Evolutionary conservation across 1,139 yeast species (phyloP).

Genomic region (Lodderomyces beijingensis): DNA sequence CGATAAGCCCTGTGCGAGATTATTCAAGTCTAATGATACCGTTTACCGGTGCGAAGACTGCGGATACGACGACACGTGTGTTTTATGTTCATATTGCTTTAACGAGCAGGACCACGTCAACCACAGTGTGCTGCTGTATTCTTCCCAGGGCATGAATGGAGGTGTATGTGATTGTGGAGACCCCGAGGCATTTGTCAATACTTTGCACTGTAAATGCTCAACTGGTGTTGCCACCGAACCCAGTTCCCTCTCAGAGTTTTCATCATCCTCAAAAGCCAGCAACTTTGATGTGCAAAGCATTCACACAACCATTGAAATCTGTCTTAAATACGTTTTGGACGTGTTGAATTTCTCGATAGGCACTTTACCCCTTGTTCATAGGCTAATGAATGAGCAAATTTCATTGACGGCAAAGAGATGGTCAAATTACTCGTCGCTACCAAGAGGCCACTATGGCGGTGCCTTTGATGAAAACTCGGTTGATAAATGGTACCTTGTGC

Average conservation of each 20-base stretch:
- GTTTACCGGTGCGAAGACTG: slow-evolving; percentile 63
- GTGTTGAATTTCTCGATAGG: slow-evolving; percentile 34
- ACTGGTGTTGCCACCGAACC: slow-evolving; percentile 8
- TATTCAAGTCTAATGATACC: slow-evolving; percentile 56
- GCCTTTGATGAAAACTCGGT: slow-evolving; percentile 23
- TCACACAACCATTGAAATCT: slow-evolving; percentile 27
- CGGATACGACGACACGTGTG: slow-evolving; percentile 73
- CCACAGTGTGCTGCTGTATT: slow-evolving; percentile 56
- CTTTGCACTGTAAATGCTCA: slow-evolving; percentile 49
- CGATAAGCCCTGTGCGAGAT: slow-evolving; percentile 56
- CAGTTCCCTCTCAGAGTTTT: background rate
- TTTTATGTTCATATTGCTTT: slow-evolving; percentile 66
- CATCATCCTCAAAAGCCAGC: background rate
- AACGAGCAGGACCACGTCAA: slow-evolving; percentile 61
- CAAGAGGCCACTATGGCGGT: slow-evolving; percentile 26
- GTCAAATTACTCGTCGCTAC: slow-evolving; percentile 28
- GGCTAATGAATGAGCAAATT: slow-evolving; percentile 17
- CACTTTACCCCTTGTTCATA: slow-evolving; percentile 34
- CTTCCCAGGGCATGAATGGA: slow-evolving; percentile 43
- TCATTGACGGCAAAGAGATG: slow-evolving; percentile 21
- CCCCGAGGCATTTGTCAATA: slow-evolving; percentile 65
- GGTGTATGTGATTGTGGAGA: slow-evolving; percentile 95
- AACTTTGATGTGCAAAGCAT: slow-evolving; percentile 18
- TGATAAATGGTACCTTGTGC: slow-evolving; percentile 40
- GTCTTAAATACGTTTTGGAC: slow-evolving; percentile 48